A percentile compares a stretch with the other conserved stretches of the same genome.
These are phyloP conservation scores for Aspergillus haitiensis DNA, from an alignment of 495 filamentous ascomycete species.

Conservation along the genomic window DNA sequence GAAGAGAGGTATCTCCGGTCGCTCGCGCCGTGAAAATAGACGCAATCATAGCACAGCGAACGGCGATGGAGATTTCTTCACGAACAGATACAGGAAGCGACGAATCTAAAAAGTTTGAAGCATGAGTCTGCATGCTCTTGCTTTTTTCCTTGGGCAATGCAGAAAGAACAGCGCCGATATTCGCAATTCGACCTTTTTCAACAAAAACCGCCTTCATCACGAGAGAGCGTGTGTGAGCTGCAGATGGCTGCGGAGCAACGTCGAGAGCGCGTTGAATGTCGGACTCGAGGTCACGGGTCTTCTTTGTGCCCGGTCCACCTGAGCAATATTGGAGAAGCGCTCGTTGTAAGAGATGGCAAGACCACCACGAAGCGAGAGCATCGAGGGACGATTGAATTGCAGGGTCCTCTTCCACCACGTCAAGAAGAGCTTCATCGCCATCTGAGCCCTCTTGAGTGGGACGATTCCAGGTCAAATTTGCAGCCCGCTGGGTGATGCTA, in stretches of 20 bases:
- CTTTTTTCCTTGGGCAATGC: constrained; percentile 48
- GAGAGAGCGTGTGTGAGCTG: constrained; percentile 73
- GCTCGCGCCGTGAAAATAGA: constrained; percentile 56
- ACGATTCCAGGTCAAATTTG: constrained; percentile 88
- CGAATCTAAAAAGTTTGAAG: constrained; percentile 47
- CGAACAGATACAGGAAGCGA: constrained; percentile 52
- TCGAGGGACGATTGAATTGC: constrained; percentile 87
- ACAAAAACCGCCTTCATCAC: constrained; percentile 61
- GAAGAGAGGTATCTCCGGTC: constrained; percentile 36
- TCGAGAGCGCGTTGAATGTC: constrained; percentile 68
- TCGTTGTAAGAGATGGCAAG: constrained; percentile 69
- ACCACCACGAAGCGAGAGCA: constrained; percentile 89
- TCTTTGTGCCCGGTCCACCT: constrained; percentile 40
- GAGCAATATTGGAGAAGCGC: constrained; percentile 60
- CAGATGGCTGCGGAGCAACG: constrained; percentile 77
- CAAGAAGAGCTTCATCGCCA: constrained; percentile 67
- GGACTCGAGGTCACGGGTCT: constrained; percentile 47
- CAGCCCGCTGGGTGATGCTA: constrained; percentile 77
- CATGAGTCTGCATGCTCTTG: constrained; percentile 30
- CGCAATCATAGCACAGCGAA: constrained; percentile 80
- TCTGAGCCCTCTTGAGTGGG: constrained; percentile 64
- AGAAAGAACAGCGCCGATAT: constrained; percentile 50
- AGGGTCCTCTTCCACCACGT: constrained; percentile 81
- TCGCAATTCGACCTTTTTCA: constrained; percentile 43
- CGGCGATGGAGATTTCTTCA: constrained; percentile 67